Evolutionary conservation across 371 early-diverging fungal genomes (phyloP).

Genomic region (Quaeritorhiza haematococci): DNA sequence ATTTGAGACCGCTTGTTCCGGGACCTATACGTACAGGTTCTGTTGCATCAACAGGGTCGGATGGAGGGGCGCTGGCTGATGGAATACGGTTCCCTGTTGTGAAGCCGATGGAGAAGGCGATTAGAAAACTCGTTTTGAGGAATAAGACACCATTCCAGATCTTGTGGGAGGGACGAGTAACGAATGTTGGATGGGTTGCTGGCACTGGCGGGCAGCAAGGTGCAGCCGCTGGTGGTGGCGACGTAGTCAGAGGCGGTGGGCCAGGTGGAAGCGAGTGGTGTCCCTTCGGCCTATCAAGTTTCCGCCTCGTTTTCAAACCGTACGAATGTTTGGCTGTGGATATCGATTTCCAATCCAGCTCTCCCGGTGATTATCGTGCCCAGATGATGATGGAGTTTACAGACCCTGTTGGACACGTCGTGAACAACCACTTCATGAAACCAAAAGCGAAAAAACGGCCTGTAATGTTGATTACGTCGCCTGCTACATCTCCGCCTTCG

Average conservation of each 20-base stretch:
- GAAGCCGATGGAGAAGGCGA: constrained; percentile 33
- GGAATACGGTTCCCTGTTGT: constrained; percentile 31
- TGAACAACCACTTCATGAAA: constrained; percentile 4
- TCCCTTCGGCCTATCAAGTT: constrained; percentile 33
- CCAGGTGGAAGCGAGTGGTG: constrained; percentile 28
- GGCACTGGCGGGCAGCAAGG: constrained; percentile 11
- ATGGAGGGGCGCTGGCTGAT: not conserved
- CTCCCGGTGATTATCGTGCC: constrained; percentile 29
- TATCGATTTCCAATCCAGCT: constrained; percentile 36
- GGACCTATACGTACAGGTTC: not conserved
- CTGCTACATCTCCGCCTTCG: too few species aligned
- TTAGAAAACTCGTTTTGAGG: constrained; percentile 30
- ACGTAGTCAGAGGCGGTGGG: too few species aligned
- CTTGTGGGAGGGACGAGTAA: constrained; percentile 36
- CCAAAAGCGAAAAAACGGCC: too few species aligned
- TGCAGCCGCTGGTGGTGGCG: constrained; percentile 10
- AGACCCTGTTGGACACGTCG: constrained; percentile 36
- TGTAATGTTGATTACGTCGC: too few species aligned
- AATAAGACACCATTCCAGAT: constrained; percentile 39
- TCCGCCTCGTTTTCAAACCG: constrained; percentile 38
- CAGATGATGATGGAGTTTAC: constrained; percentile 33
- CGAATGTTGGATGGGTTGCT: too few species aligned
- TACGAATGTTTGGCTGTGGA: constrained; percentile 37
- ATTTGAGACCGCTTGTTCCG: constrained; percentile 19
- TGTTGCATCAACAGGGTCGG: not conserved